phyloP scores from a whole-genome alignment of 192 early-diverging fungal genomes.

The Coemansia sp. region DNA sequence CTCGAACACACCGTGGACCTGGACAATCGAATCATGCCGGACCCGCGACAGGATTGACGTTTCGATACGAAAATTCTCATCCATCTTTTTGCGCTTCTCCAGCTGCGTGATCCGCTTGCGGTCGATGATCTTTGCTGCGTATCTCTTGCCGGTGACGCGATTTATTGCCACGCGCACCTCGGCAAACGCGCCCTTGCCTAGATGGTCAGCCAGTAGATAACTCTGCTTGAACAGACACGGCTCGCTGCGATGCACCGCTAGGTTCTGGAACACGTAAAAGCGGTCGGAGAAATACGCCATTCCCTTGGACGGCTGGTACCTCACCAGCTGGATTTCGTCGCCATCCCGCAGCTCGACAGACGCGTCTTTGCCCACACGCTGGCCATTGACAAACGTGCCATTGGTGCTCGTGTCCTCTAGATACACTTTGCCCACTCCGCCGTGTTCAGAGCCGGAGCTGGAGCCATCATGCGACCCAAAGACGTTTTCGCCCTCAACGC shows the following conservation, averaged over 20 bases:
- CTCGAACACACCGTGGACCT: constrained; percentile 53
- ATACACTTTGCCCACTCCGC: constrained; percentile 26
- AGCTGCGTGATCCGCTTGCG: constrained; percentile 46
- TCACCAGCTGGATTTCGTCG: constrained; percentile 65
- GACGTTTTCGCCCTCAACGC: constrained; percentile 29
- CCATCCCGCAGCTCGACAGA: constrained; percentile 60
- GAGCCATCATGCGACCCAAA: background rate
- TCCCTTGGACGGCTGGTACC: constrained; percentile 48
- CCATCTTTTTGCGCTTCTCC: constrained; percentile 46
- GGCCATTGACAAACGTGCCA: constrained; percentile 70
- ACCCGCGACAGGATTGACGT: constrained; percentile 55
- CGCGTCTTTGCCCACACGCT: constrained; percentile 55
- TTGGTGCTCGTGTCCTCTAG: constrained; percentile 65
- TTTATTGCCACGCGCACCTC: constrained; percentile 69
- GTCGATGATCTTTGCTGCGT: constrained; percentile 80
- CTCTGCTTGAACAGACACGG: constrained; percentile 51
- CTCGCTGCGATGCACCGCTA: constrained; percentile 40
- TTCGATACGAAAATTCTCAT: constrained; percentile 51
- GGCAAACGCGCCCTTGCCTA: constrained; percentile 64
- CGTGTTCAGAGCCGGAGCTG: background rate
- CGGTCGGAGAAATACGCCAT: constrained; percentile 53
- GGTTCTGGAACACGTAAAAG: constrained; percentile 50
- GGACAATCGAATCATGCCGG: constrained; percentile 48
- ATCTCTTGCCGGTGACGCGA: constrained; percentile 63
- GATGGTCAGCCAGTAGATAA: constrained; percentile 36